A percentile compares a stretch with the other conserved stretches of the same genome.
These are phyloP conservation scores for Carex parvula DNA, from an alignment of 176 grass and related monocot genomes.

Conservation along the genomic window DNA sequence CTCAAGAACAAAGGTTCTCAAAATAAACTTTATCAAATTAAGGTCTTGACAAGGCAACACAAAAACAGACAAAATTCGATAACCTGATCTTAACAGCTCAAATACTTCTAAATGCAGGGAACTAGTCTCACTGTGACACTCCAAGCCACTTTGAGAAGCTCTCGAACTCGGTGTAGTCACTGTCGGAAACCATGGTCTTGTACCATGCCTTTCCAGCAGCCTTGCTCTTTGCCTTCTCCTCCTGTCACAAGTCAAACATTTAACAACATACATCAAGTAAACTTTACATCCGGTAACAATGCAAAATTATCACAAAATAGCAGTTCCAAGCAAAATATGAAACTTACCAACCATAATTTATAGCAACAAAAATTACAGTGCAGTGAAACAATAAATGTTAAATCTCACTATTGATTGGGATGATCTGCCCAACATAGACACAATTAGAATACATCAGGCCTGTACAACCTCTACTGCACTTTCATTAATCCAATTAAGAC, in stretches of 20 bases:
- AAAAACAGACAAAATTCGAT: not conserved
- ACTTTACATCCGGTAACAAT: not conserved
- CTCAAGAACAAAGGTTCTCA: not conserved
- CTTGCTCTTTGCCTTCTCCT: conserved; percentile 39
- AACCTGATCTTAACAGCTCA: not conserved
- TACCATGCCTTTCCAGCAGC: conserved; percentile 71
- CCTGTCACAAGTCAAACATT: conserved; percentile 33
- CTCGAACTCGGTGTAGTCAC: conserved; percentile 67
- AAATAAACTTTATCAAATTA: not conserved
- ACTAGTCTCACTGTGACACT: conserved; percentile 44
- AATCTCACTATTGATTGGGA: too few species aligned
- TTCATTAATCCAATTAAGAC: not conserved
- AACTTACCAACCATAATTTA: not conserved
- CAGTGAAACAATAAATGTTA: too few species aligned
- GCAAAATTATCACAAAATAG: not conserved
- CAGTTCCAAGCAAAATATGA: not conserved
- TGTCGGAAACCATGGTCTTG: conserved; percentile 80
- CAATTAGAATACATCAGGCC: too few species aligned
- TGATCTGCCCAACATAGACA: too few species aligned
- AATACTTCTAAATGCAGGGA: not conserved
- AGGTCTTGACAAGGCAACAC: not conserved
- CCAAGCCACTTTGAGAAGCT: conserved; percentile 87
- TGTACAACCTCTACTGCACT: too few species aligned
- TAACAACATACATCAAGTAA: not conserved
- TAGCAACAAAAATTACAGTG: not conserved